Evolutionary conservation across 305 asterid species (phyloP), one percentile per base, ranked within the genome.

Genomic region (Fraxinus platypoda): DNA sequence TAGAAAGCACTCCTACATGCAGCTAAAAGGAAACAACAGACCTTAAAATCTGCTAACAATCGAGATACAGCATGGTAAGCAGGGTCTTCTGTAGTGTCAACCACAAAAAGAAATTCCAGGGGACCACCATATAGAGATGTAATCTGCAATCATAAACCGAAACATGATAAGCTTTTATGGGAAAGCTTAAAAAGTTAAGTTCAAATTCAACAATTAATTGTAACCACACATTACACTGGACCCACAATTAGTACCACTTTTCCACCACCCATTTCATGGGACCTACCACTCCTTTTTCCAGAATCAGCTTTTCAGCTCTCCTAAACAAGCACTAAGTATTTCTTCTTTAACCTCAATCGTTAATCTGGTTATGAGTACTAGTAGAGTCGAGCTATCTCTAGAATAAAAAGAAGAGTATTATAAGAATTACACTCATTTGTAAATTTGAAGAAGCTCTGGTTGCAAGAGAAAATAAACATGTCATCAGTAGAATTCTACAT

Each of bases 61-160:
- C 84, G 88, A 81, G 94, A 86, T 83, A 91, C 92, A 0, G 98
- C 98, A 87, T 83, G 93, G 91, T 92, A 96, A 46, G 99, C 99
- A 83, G 97, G 98, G 89, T 96, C 99, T 85, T 90, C 94, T 21
- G 88, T 90, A 88, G 98, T 93, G 73, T 96, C 98, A 81, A 96
- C 97, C 78, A 96, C 91, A 86, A 96, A 96, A 81, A 96, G 92
- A 87, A 94, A 96, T 84, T 96, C 98, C 89, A 93, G 38, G 15
- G 98, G 97, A 71, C 99, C 98, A 28, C 99, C 99, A 86, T 94
- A 94, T 83, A 96, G 90, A 84, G 95, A 93, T 64, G 99, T 96
- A 83, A 94, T 88, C 99, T 96, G 97, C 87, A 86, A 85, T 81
- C 80, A 87, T 46, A 54, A 81, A 82, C 75, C 70, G 52, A 52